Conservation (phyloP, 768 basidiomycete species). For the Phylloporus sp. region DNA sequence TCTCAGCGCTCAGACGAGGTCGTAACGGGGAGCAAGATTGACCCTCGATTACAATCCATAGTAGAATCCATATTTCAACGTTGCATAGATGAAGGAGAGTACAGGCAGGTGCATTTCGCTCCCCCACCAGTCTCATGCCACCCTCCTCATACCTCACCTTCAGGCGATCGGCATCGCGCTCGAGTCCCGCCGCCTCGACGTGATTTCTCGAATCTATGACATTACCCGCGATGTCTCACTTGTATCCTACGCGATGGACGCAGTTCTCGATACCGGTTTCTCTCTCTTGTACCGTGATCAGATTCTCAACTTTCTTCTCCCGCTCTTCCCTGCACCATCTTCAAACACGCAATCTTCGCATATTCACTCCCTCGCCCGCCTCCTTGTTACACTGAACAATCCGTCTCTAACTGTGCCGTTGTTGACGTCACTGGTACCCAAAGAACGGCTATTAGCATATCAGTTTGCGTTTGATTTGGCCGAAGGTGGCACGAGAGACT, state of each 20-base stretch:
- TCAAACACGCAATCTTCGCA: conserved; percentile 71
- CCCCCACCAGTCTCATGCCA: not conserved
- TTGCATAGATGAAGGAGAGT: conserved; percentile 86
- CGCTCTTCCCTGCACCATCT: conserved; percentile 78
- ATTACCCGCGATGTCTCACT: conserved; percentile 72
- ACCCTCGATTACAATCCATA: conserved; percentile 73
- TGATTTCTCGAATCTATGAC: conserved; percentile 75
- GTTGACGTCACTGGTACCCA: conserved; percentile 64
- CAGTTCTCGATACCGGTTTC: conserved; percentile 86
- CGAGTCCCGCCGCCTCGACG: conserved; percentile 83
- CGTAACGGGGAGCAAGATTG: conserved; percentile 55
- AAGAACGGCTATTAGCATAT: conserved; percentile 77
- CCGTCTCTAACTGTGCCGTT: conserved; percentile 75
- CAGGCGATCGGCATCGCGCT: conserved; percentile 95
- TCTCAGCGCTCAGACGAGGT: conserved; percentile 57
- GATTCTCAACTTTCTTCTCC: conserved; percentile 72
- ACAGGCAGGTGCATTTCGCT: conserved; percentile 65
- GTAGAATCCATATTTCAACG: conserved; percentile 87
- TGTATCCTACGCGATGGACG: conserved; percentile 89
- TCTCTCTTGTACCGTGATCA: conserved; percentile 81
- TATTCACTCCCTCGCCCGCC: conserved; percentile 77
- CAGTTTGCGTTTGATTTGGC: conserved; percentile 95
- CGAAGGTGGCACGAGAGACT: conserved; percentile 92
- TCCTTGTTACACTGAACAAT: conserved; percentile 85
- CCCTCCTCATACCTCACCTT: conserved; percentile 9